Conservation (phyloP, 345 rosid genomes). For the Citrus glauca region DNA sequence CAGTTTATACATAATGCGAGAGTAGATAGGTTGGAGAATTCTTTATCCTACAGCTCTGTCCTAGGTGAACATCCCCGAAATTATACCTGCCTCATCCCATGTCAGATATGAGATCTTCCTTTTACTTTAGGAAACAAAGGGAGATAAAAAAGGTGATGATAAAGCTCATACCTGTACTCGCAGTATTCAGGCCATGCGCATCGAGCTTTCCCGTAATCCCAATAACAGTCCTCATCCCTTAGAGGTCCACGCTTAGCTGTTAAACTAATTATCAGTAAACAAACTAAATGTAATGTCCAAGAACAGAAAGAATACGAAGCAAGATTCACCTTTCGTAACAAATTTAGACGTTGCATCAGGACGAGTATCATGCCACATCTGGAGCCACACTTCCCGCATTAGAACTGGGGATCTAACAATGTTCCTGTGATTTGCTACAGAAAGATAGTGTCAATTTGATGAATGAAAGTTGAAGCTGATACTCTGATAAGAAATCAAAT, state of each 20-base stretch:
- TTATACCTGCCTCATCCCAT: conserved; percentile 49
- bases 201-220: conserved; percentile 97
- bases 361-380: conserved; percentile 95
- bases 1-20: conserved; percentile 56
- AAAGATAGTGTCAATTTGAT: conserved; percentile 26
- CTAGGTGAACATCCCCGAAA: conserved; percentile 94
- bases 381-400: conserved; percentile 99
- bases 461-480: neutral
- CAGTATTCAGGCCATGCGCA: conserved; percentile 96
- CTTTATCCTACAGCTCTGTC: conserved; percentile 97
- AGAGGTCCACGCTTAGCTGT: conserved; percentile 93
- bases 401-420: conserved; percentile 85
- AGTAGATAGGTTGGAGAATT: conserved; percentile 61
- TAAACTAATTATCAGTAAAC: conserved; percentile 8
- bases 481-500: conserved; percentile 3
- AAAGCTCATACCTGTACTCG: conserved; percentile 67
- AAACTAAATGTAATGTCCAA: neutral
- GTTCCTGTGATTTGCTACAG: conserved; percentile 95
- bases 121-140: neutral
- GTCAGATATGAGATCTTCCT: neutral
- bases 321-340: conserved; percentile 76
- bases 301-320: neutral
- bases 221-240: conserved; percentile 90
- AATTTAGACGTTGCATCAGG: conserved; percentile 58
- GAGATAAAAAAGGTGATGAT: neutral